Percentiles rank a stretch among this genome's conserved stretches.
Evolutionary conservation across 805 yeast genomes (phyloP).

Genomic region (Candida sithepensis): DNA sequence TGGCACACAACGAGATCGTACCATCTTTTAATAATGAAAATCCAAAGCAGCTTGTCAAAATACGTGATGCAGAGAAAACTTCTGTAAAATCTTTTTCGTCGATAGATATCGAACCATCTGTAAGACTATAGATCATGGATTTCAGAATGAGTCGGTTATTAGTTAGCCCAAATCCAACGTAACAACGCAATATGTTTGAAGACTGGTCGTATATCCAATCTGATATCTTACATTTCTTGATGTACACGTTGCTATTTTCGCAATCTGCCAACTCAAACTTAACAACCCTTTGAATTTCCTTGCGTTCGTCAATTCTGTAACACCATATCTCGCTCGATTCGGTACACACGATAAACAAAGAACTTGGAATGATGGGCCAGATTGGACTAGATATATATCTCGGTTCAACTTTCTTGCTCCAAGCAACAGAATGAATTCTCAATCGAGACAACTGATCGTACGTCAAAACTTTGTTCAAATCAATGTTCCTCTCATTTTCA

Average conservation of each 20-base stretch:
- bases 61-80: conserved; percentile 5
- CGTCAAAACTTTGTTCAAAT: conserved; percentile 11
- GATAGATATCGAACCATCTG: not conserved
- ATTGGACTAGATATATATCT: conserved; percentile 2
- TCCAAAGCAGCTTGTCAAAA: conserved; percentile 10
- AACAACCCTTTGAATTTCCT: conserved; percentile 5
- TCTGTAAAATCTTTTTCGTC: conserved; percentile 1
- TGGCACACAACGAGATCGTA: conserved; percentile 2
- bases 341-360: conserved; percentile 14
- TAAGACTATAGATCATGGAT: conserved; percentile 4
- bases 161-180: conserved; percentile 8
- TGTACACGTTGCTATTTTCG: conserved; percentile 4
- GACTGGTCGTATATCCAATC: conserved; percentile 8
- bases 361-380: conserved; percentile 12
- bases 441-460: conserved; percentile 12
- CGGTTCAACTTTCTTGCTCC: conserved; percentile 10
- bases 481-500: conserved; percentile 3
- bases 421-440: conserved; percentile 23
- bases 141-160: conserved; percentile 10
- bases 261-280: conserved; percentile 3
- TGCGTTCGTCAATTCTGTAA: conserved; percentile 7
- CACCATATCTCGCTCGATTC: conserved; percentile 14
- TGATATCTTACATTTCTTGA: conserved; percentile 12
- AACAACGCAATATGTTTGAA: conserved; percentile 1
- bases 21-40: conserved; percentile 4